Evolutionary conservation across 306 rosid genomes (phyloP).

Genomic region (Prunus fruticosa): DNA sequence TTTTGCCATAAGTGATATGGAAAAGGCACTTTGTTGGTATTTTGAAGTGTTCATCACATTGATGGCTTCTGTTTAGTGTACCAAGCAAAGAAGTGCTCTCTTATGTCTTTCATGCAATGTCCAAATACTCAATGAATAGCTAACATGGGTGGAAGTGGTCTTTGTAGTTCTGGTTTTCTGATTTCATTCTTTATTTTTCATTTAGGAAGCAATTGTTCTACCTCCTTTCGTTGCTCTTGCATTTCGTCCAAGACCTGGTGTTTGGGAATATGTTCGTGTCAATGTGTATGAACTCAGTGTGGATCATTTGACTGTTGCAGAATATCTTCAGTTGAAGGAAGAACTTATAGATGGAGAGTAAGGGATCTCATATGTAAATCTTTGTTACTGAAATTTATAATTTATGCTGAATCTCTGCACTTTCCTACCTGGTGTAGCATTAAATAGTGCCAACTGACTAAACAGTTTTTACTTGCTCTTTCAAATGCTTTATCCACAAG

Average conservation of each 20-base stretch:
- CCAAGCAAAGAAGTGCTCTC: too few relatives aligned
- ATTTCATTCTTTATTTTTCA: constrained; percentile 9
- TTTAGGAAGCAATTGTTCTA: constrained; percentile 68
- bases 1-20: too few relatives aligned
- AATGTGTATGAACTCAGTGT: constrained; percentile 67
- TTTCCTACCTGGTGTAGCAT: constrained; percentile 9
- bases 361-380: constrained; percentile 27
- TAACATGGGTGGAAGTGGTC: background rate
- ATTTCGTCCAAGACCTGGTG: constrained; percentile 81
- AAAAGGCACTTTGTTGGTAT: too few relatives aligned
- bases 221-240: constrained; percentile 76
- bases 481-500: background rate
- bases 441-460: background rate
- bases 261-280: constrained; percentile 76
- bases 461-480: background rate
- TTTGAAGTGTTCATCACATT: too few relatives aligned
- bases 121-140: too few relatives aligned
- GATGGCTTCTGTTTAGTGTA: too few relatives aligned
- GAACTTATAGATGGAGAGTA: constrained; percentile 62
- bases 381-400: background rate
- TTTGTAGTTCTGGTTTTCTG: background rate
- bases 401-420: background rate
- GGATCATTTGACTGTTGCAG: constrained; percentile 69
- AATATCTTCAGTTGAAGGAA: constrained; percentile 72
- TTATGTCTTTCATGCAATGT: too few relatives aligned